These are phyloP conservation scores for Monascus ruber DNA, from an alignment of 2,329 filamentous ascomycete genomes.

Conservation along the genomic window DNA sequence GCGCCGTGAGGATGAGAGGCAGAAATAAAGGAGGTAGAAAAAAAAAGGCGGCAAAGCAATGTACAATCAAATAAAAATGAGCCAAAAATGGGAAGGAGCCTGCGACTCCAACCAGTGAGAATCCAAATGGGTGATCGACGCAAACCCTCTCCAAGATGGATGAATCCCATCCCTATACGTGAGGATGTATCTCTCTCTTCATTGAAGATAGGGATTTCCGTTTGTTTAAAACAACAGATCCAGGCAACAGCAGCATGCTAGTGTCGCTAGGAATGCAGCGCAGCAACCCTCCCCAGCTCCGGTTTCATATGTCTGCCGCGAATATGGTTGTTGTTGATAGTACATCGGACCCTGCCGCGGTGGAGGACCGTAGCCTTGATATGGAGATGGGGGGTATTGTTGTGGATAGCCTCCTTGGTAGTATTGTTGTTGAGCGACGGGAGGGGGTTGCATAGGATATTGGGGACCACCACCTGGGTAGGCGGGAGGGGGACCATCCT, in stretches of 20 bases:
- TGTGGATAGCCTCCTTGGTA: conserved; percentile 12
- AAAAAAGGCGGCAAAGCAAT: no score
- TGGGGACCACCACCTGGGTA: conserved; percentile 21
- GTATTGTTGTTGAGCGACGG: conserved; percentile 24
- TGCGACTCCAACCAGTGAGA: no score
- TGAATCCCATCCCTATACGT: no score
- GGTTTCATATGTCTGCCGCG: conserved; percentile 17
- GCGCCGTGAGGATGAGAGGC: no score
- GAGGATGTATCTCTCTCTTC: no score
- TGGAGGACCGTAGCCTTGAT: conserved; percentile 17
- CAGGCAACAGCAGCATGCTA: conserved; percentile 41
- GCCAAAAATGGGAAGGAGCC: no score
- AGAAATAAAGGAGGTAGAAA: no score
- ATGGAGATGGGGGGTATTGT: conserved; percentile 4
- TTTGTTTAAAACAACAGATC: conserved; percentile 31
- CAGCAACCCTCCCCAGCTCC: conserved; percentile 29
- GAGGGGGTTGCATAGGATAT: conserved; percentile 10
- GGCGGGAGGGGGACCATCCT: conserved; percentile 27
- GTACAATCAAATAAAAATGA: no score
- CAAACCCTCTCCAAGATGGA: no score
- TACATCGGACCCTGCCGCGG: conserved; percentile 24
- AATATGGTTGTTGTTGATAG: conserved; percentile 27
- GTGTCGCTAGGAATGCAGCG: conserved; percentile 35
- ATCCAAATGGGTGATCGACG: no score
- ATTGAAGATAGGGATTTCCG: no score